A percentile compares a stretch with the other conserved stretches of the same genome.
phyloP scores from a whole-genome alignment of 2,329 filamentous ascomycete species.

The Fusarium verrucosum region DNA sequence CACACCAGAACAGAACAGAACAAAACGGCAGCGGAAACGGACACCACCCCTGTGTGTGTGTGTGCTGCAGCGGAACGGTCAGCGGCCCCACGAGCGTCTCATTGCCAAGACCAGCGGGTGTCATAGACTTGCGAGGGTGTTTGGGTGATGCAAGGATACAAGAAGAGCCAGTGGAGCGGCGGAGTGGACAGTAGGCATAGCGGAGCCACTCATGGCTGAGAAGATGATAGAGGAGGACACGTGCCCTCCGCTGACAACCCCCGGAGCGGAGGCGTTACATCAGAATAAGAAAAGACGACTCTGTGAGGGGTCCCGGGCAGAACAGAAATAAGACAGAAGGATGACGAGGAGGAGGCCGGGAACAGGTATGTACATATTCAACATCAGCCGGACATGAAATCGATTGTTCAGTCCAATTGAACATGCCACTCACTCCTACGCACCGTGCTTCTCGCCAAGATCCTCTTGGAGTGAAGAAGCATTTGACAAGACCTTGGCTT shows the following conservation, averaged over 20 bases:
- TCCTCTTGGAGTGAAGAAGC: conserved; percentile 26
- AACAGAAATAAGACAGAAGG: too few species aligned
- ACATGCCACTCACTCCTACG: conserved; percentile 15
- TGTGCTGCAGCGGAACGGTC: conserved; percentile 27
- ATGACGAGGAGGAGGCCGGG: neutral
- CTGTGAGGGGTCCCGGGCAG: conserved; percentile 5
- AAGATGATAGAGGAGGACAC: conserved; percentile 17
- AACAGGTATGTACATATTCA: neutral
- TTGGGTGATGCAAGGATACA: conserved; percentile 13
- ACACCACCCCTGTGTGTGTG: neutral
- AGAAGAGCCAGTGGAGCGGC: conserved; percentile 8
- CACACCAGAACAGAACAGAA: neutral
- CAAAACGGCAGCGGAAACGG: conserved; percentile 24
- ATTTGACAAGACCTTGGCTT: conserved; percentile 38
- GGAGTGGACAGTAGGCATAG: conserved; percentile 17
- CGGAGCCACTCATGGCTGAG: conserved; percentile 28
- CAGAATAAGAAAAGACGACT: too few species aligned
- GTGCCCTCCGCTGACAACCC: conserved; percentile 31
- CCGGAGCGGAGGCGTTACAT: conserved; percentile 29
- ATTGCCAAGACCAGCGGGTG: conserved; percentile 28
- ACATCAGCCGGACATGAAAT: neutral
- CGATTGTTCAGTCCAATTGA: neutral
- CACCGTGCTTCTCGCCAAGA: conserved; percentile 14
- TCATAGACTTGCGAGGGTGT: conserved; percentile 10
- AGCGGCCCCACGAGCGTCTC: conserved; percentile 29